Evolutionary conservation across 2,329 filamentous ascomycete species (phyloP).

Genomic region (Sporothrix phasma): DNA sequence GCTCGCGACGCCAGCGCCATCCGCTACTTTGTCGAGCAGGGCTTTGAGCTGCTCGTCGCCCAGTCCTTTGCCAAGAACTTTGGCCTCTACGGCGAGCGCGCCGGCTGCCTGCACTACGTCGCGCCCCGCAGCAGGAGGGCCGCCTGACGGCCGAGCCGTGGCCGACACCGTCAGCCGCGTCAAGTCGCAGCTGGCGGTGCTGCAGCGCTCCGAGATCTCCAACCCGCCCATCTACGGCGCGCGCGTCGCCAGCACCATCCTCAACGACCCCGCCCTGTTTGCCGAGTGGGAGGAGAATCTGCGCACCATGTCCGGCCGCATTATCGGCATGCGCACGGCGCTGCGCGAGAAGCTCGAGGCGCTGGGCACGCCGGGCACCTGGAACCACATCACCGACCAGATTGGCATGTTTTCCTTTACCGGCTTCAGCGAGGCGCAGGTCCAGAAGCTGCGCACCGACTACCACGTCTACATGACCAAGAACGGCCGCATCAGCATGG

Average conservation of each 20-base stretch:
- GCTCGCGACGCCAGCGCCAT: conserved; percentile 88
- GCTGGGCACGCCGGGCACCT: conserved; percentile 75
- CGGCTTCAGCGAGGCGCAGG: conserved; percentile 64
- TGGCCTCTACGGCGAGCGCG: conserved; percentile 91
- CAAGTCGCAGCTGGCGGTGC: conserved; percentile 78
- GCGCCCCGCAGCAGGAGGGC: conserved; percentile 48
- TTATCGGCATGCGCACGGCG: conserved; percentile 78
- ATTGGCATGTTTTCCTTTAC: conserved; percentile 99
- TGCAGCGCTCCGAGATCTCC: conserved; percentile 94
- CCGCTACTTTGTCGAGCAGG: conserved; percentile 85
- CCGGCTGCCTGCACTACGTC: conserved; percentile 92
- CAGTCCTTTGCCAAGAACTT: conserved; percentile 99
- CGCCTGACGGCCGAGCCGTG: conserved; percentile 37
- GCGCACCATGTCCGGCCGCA: conserved; percentile 87
- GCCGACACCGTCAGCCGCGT: conserved; percentile 52
- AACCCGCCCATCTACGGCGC: conserved; percentile 95
- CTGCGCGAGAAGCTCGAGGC: conserved; percentile 73
- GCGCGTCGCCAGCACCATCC: conserved; percentile 70
- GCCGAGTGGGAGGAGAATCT: conserved; percentile 89
- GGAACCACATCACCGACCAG: conserved; percentile 97
- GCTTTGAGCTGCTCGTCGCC: conserved; percentile 77
- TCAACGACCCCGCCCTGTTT: conserved; percentile 77
- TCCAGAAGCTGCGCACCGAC: conserved; percentile 57
- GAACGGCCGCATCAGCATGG: conserved; percentile 97
- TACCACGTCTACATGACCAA: conserved; percentile 88